These are phyloP conservation scores for Colletotrichum lentis DNA, from an alignment of 2,329 filamentous ascomycete species.

Conservation along the genomic window DNA sequence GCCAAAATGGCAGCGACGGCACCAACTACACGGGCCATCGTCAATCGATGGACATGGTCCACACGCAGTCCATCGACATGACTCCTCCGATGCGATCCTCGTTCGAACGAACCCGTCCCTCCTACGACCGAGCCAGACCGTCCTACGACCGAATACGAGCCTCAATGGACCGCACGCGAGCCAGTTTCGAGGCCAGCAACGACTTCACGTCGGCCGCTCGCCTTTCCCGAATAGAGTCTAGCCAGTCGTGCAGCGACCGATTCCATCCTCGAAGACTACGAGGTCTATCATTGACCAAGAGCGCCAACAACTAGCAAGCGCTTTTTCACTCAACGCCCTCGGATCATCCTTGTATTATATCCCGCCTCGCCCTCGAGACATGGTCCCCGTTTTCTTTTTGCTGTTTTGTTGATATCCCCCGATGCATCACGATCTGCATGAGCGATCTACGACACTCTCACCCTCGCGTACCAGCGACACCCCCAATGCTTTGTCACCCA, in stretches of 20 bases:
- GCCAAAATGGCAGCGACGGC: conserved; percentile 91
- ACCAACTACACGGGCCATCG: conserved; percentile 84
- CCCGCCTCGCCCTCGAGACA: conserved; percentile 16
- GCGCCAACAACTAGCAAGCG: conserved; percentile 48
- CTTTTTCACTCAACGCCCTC: background rate
- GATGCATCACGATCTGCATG: conserved; percentile 59
- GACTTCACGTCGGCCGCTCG: conserved; percentile 93
- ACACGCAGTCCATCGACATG: conserved; percentile 39
- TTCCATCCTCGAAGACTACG: conserved; percentile 53
- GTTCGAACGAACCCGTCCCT: conserved; percentile 54
- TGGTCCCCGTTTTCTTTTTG: conserved; percentile 43
- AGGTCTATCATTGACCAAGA: conserved; percentile 55
- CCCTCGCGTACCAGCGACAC: conserved; percentile 37
- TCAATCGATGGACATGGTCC: conserved; percentile 62
- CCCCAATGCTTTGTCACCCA: conserved; percentile 34
- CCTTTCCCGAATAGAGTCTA: conserved; percentile 83
- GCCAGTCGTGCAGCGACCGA: conserved; percentile 55
- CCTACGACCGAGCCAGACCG: conserved; percentile 74
- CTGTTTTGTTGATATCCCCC: conserved; percentile 48
- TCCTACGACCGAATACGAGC: conserved; percentile 88
- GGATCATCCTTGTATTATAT: conserved; percentile 44
- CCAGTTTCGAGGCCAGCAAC: conserved; percentile 85
- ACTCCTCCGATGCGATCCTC: conserved; percentile 41
- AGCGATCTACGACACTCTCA: conserved; percentile 54
- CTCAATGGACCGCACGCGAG: conserved; percentile 85